These are phyloP conservation scores for Pleurotus pulmonarius DNA, from an alignment of 768 basidiomycete genomes.

Conservation along the genomic window DNA sequence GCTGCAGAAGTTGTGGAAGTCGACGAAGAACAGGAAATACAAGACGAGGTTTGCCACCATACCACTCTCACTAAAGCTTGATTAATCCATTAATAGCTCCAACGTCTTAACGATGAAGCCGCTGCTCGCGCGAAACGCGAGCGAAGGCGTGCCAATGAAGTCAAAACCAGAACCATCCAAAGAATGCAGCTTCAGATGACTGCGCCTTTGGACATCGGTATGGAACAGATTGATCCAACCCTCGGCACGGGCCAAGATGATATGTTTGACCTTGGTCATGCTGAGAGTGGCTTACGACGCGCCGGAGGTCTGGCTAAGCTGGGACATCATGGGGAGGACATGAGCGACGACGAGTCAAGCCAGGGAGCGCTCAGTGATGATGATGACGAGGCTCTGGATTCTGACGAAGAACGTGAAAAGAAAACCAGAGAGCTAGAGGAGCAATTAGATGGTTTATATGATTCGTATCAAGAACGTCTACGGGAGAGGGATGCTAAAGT, in stretches of 20 bases:
- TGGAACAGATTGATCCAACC: conserved; percentile 76
- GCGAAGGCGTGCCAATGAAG: conserved; percentile 82
- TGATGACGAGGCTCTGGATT: conserved; percentile 44
- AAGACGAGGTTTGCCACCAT: conserved; percentile 64
- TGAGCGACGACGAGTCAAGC: conserved; percentile 20
- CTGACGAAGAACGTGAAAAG: conserved; percentile 67
- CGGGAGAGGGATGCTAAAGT: conserved; percentile 85
- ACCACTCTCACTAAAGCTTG: neutral
- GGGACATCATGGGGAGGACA: conserved; percentile 15
- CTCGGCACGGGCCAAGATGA: conserved; percentile 79
- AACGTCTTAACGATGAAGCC: conserved; percentile 76
- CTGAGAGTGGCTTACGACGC: conserved; percentile 40
- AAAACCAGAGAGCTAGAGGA: conserved; percentile 66
- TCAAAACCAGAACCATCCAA: conserved; percentile 82
- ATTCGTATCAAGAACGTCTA: conserved; percentile 77
- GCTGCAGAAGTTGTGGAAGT: conserved; percentile 68
- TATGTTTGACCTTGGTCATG: conserved; percentile 77
- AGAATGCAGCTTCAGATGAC: conserved; percentile 98
- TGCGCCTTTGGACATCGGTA: conserved; percentile 92
- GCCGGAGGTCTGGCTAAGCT: conserved; percentile 36
- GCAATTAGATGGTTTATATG: conserved; percentile 88
- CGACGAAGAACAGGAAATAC: conserved; percentile 87
- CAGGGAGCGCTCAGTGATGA: conserved; percentile 41
- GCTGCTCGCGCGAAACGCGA: conserved; percentile 73
- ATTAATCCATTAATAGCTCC: conserved; percentile 53